These are phyloP conservation scores for Populus pruinosa DNA, from an alignment of 345 rosid genomes.

Conservation along the genomic window DNA sequence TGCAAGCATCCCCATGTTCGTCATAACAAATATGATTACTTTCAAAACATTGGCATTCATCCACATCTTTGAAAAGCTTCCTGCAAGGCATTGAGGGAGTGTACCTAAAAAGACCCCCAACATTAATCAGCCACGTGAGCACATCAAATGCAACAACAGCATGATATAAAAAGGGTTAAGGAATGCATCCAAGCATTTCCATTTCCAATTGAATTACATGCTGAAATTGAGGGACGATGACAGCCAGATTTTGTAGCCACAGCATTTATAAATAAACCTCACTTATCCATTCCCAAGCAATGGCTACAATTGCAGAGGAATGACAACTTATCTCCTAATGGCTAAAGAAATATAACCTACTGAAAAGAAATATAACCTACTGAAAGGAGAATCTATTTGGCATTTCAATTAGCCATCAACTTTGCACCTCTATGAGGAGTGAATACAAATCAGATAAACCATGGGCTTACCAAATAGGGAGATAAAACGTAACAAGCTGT, in stretches of 20 bases:
- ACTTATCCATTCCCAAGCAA: background rate
- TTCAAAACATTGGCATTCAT: conserved; percentile 39
- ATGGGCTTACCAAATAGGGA: background rate
- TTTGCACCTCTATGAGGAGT: background rate
- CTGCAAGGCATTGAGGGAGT: conserved; percentile 30
- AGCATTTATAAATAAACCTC: background rate
- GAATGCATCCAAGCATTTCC: background rate
- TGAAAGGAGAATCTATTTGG: background rate
- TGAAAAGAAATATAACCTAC: background rate
- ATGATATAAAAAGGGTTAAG: background rate
- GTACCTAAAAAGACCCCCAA: conserved; percentile 36
- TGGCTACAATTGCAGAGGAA: background rate
- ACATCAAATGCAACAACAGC: background rate
- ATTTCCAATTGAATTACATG: background rate
- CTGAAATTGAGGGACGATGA: background rate
- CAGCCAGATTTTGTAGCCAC: background rate
- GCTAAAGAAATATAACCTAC: background rate
- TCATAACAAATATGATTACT: conserved; percentile 44
- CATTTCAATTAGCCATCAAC: background rate
- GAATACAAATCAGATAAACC: background rate
- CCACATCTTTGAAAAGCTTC: conserved; percentile 37
- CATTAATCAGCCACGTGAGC: conserved; percentile 10
- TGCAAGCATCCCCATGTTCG: conserved; percentile 52
- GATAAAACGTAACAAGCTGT: background rate
- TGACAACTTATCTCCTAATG: background rate